phyloP scores from a whole-genome alignment of 306 rosid genomes.

The Phaseolus lunatus region DNA sequence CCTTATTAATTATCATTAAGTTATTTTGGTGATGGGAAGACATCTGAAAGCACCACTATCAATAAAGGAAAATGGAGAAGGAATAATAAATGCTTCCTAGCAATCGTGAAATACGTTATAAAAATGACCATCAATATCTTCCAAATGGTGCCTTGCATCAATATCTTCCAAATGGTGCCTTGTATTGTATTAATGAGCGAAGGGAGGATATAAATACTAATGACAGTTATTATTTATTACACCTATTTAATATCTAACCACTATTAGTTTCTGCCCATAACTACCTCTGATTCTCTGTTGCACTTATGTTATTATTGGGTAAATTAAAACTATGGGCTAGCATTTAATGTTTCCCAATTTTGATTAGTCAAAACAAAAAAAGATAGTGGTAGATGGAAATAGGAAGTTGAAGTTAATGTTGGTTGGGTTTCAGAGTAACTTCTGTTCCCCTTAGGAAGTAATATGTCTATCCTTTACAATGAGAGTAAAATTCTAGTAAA shows the following conservation, averaged over 20 bases:
- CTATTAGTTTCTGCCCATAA: neutral
- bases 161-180: too few relatives aligned
- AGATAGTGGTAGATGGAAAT: neutral
- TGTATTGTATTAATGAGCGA: too few relatives aligned
- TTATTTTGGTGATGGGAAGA: too few relatives aligned
- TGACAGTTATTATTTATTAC: neutral
- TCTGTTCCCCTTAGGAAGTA: neutral
- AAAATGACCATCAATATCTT: too few relatives aligned
- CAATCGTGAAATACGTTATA: too few relatives aligned
- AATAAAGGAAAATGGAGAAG: too few relatives aligned
- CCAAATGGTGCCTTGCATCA: too few relatives aligned
- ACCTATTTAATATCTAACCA: neutral
- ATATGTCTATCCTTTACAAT: neutral
- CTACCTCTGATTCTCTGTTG: neutral
- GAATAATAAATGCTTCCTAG: too few relatives aligned
- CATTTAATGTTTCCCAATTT: neutral
- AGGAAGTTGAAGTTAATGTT: neutral
- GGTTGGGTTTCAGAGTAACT: neutral
- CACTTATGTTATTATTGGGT: neutral
- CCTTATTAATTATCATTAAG: too few relatives aligned
- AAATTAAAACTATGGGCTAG: neutral
- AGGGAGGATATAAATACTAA: neutral
- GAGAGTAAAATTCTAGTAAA: neutral
- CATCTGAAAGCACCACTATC: too few relatives aligned
- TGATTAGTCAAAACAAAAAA: neutral